Percentiles rank a stretch among this genome's conserved stretches.
Conservation (phyloP, 148 eudicot species). For the Simmondsia chinensis region DNA sequence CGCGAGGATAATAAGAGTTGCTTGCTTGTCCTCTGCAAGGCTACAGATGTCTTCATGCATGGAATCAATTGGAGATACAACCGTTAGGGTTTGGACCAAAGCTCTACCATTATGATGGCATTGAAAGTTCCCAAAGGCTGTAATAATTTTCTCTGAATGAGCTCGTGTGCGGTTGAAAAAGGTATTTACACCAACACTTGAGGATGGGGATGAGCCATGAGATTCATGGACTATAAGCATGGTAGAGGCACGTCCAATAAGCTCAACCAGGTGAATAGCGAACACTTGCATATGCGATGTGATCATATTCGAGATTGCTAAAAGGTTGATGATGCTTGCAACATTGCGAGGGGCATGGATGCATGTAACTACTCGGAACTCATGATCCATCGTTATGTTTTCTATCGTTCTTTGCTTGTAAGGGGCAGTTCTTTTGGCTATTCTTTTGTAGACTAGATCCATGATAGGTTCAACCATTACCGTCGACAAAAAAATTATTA, state of each 20-base stretch:
- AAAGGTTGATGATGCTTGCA: slow-evolving; percentile 24
- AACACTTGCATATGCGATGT: slow-evolving; percentile 11
- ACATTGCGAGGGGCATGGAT: slow-evolving; percentile 19
- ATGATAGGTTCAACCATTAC: slow-evolving; percentile 33
- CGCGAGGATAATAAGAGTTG: slow-evolving; percentile 34
- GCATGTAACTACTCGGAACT: slow-evolving; percentile 37
- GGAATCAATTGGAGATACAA: slow-evolving; percentile 26
- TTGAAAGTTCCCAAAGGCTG: slow-evolving; percentile 32
- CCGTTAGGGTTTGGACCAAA: slow-evolving; percentile 20
- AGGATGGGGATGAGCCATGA: background rate
- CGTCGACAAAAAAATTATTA: slow-evolving; percentile 31
- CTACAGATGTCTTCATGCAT: slow-evolving; percentile 61
- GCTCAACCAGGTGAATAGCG: slow-evolving; percentile 29
- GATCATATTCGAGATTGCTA: slow-evolving; percentile 20
- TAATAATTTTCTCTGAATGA: slow-evolving; percentile 33
- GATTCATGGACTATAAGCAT: slow-evolving; percentile 31
- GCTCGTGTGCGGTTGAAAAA: slow-evolving; percentile 9
- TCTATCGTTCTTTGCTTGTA: slow-evolving; percentile 35
- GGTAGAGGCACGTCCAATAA: slow-evolving; percentile 29
- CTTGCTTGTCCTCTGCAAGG: slow-evolving; percentile 31
- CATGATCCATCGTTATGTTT: slow-evolving; percentile 22
- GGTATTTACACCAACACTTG: background rate
- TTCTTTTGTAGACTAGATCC: background rate
- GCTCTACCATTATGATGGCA: slow-evolving; percentile 8
- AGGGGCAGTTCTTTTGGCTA: background rate